Evolutionary conservation across 768 basidiomycete genomes (phyloP).

Genomic region (Macrolepiota dolichaula): DNA sequence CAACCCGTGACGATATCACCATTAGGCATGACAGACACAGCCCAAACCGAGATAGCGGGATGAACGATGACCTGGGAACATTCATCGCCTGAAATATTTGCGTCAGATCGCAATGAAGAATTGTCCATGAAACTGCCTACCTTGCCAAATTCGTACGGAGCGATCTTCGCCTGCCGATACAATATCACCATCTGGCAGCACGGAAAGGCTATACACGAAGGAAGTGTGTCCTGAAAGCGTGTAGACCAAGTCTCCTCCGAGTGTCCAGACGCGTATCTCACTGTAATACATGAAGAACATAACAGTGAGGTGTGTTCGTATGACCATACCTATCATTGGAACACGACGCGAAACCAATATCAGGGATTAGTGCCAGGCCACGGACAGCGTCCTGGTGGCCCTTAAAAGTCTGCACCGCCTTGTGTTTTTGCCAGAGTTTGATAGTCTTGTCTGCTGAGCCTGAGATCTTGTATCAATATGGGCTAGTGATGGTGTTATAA

Average conservation of each 20-base stretch:
- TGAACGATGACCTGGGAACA: conserved; percentile 87
- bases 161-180: conserved; percentile 96
- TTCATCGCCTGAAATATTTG: conserved; percentile 58
- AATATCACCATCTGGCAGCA: conserved; percentile 77
- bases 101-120: neutral
- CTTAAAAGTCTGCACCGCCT: conserved; percentile 67
- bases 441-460: conserved; percentile 96
- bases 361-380: conserved; percentile 72
- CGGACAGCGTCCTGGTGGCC: conserved; percentile 94
- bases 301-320: neutral
- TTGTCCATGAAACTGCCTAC: conserved; percentile 29
- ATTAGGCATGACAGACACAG: conserved; percentile 82
- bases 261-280: conserved; percentile 90
- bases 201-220: conserved; percentile 88
- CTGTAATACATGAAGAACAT: conserved; percentile 34
- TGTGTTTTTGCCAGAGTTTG: conserved; percentile 81
- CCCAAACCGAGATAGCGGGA: conserved; percentile 97
- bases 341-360: conserved; percentile 92
- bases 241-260: conserved; percentile 73
- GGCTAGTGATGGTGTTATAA: neutral
- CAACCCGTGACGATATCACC: conserved; percentile 91
- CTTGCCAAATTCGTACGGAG: conserved; percentile 87
- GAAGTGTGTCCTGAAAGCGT: conserved; percentile 93
- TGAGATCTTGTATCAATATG: conserved; percentile 22
- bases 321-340: conserved; percentile 82